Evolutionary conservation across 2,329 filamentous ascomycete genomes (phyloP).

Genomic region (Fusarium nygamai): DNA sequence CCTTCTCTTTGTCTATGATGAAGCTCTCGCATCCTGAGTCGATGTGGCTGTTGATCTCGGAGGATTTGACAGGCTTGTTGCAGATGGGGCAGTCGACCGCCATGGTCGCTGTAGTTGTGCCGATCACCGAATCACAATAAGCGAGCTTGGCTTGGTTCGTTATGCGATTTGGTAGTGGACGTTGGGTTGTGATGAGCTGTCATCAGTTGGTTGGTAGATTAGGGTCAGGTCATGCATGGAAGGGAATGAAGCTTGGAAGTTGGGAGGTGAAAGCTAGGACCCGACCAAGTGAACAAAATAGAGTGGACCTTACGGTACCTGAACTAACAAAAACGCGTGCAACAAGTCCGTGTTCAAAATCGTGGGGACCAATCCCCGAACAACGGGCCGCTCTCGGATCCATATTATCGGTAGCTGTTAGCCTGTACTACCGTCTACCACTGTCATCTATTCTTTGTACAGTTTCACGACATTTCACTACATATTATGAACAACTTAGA

Average conservation of each 20-base stretch:
- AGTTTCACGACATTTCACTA: background rate
- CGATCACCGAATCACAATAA: conserved; percentile 7
- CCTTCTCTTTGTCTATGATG: conserved; percentile 63
- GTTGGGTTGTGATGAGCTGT: background rate
- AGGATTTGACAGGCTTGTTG: conserved; percentile 74
- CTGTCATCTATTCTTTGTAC: background rate
- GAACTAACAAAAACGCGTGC: background rate
- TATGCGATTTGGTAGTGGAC: background rate
- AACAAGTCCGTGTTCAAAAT: conserved; percentile 15
- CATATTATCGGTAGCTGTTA: conserved; percentile 18
- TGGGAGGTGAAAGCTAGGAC: background rate
- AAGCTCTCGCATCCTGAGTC: conserved; percentile 82
- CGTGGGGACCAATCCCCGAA: conserved; percentile 27
- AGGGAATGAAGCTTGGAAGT: conserved; percentile 5
- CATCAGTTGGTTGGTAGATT: background rate
- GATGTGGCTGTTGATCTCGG: conserved; percentile 88
- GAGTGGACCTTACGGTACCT: conserved; percentile 6
- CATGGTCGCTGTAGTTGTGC: conserved; percentile 38
- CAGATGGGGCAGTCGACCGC: conserved; percentile 84
- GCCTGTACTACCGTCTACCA: background rate
- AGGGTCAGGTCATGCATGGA: background rate
- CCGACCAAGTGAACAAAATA: conserved; percentile 9
- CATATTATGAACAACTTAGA: background rate
- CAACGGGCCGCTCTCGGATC: conserved; percentile 36
- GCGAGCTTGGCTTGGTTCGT: background rate